Conservation (phyloP, 371 early-diverging fungal genomes). For the Mortierella sp. region DNA sequence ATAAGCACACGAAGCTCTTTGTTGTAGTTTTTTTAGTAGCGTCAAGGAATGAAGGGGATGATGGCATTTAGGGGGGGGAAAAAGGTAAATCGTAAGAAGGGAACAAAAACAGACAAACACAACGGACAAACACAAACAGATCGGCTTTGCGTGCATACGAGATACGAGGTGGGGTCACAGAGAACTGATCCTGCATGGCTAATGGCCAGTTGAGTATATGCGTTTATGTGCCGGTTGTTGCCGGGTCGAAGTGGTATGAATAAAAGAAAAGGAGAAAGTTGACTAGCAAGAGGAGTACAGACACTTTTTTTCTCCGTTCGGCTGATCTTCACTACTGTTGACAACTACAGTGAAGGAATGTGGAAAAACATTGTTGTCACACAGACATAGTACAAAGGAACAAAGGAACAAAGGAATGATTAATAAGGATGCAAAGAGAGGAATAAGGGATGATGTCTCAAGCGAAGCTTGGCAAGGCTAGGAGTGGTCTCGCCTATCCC, state of each 20-base stretch:
- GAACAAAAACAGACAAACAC: too few relatives aligned
- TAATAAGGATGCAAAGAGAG: too few relatives aligned
- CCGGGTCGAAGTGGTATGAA: not conserved
- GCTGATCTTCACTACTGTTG: not conserved
- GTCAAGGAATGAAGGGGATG: not conserved
- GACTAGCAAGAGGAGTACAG: not conserved
- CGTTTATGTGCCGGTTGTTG: not conserved
- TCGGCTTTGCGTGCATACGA: not conserved
- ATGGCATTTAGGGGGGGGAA: too few relatives aligned
- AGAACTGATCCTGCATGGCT: too few relatives aligned
- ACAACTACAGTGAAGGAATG: not conserved
- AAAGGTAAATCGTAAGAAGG: too few relatives aligned
- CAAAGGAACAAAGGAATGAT: too few relatives aligned
- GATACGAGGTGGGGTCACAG: not conserved
- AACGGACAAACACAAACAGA: too few relatives aligned
- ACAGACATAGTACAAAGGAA: not conserved
- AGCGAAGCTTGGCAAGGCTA: too few relatives aligned
- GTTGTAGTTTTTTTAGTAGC: too few relatives aligned
- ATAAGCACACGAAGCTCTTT: too few relatives aligned
- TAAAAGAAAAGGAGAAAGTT: not conserved
- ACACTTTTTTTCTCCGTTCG: not conserved
- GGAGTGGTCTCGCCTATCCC: not conserved
- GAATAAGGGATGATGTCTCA: too few relatives aligned
- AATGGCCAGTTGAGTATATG: not conserved
- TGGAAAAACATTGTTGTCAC: not conserved